Base-by-base conservation (phyloP, 73 alveolate genomes). In the Paramecium sexaurelia region DNA sequence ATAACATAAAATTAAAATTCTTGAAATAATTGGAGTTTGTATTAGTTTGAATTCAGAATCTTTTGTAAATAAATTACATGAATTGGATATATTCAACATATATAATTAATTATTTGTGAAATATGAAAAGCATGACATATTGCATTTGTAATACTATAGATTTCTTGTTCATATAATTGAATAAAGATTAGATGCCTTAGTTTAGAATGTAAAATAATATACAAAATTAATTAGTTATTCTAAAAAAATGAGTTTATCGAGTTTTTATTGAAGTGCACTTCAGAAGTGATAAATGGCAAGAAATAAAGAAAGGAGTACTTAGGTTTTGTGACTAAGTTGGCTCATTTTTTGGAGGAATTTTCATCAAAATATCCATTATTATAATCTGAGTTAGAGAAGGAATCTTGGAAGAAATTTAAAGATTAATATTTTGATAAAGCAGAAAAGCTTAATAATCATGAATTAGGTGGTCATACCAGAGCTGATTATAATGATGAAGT, bases 391-490 rank as follows among this genome's bases (percentile, higher is more conserved):
- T 17, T 78, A 20, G 90, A 43, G 33, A 33, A 37, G 8, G 90
- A 78, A 1, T 2, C 26, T 0, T 78, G 90, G 90, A 78, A 78
- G 6, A 7, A 41, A 22, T 78, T 41, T 45, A 78, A 78, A 24
- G 39, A 78, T 5, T 41, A 78, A 45, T 78, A 41, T 78, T 78
- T 41, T 78, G 47, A 41, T 78, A 78, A 22, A 8, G 90, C 90
- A 7, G 55, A 78, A 45, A 24, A 26, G 6, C 6, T 19, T 9
- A 41, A 45, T 78, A 45, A 78, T 32, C 26, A 22, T 19, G 71
- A 78, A 45, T 40, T 43, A 22, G 90, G 71, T 24, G 90, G 71
- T 6, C 45, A 78, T 45, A 78, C 90, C n/a, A 1, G 71, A 41
- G 24, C 45, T 45, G 73, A 78, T 17, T 35, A 20, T 45, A 39